Conservation (phyloP, 2,329 filamentous ascomycete genomes). For the Phialophora macrospora region DNA sequence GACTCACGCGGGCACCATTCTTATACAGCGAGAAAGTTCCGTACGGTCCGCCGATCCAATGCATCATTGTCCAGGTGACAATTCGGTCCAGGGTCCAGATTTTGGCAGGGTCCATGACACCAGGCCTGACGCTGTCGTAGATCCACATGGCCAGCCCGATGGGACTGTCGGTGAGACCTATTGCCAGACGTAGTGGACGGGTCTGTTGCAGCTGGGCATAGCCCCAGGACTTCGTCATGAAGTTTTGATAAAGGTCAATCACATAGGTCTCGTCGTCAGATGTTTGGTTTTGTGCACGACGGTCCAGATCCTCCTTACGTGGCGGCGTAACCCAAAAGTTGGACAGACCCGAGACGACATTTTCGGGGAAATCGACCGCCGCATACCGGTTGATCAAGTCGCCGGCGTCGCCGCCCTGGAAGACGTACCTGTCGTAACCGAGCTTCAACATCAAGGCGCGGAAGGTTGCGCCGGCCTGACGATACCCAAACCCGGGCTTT, state of each 20-base stretch:
- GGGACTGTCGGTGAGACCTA: conserved; percentile 40
- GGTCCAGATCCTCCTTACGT: conserved; percentile 15
- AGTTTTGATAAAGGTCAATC: conserved; percentile 28
- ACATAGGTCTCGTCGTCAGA: conserved; percentile 32
- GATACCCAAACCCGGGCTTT: conserved; percentile 24
- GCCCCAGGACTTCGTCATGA: conserved; percentile 22
- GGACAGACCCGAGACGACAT: conserved; percentile 35
- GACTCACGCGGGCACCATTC: conserved; percentile 27
- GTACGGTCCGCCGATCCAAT: conserved; percentile 39
- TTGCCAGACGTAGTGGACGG: conserved; percentile 38
- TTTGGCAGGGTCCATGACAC: conserved; percentile 31
- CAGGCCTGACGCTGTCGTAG: conserved; percentile 37
- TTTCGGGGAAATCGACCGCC: conserved; percentile 38
- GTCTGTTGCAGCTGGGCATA: conserved; percentile 36
- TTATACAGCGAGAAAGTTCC: conserved; percentile 35
- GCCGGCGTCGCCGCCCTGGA: conserved; percentile 42
- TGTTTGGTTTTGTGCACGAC: conserved; percentile 18
- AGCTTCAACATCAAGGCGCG: conserved; percentile 38
- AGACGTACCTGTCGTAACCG: conserved; percentile 39
- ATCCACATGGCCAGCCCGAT: conserved; percentile 43
- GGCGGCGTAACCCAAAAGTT: conserved; percentile 38
- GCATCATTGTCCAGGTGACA: conserved; percentile 43
- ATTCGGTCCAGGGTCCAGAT: conserved; percentile 39
- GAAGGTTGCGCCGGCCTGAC: conserved; percentile 16
- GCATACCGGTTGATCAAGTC: conserved; percentile 39